Evolutionary conservation across 371 early-diverging fungal genomes (phyloP), one percentile per base, ranked within the genome.

Genomic region (Coemansia sp.): DNA sequence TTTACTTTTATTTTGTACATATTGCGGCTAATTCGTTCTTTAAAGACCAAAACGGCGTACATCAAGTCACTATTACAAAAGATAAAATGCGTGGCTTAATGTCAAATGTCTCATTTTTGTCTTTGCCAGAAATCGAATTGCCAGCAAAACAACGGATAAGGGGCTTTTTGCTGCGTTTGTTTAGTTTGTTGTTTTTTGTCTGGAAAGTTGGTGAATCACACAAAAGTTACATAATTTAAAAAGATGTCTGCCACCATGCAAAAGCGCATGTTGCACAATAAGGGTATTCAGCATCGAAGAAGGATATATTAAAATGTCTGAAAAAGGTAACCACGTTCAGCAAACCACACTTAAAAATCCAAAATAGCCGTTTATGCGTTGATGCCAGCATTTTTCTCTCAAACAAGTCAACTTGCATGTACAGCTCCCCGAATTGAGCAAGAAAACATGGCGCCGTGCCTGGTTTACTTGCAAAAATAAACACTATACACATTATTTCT

Each of bases 251-350:
- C 56, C 18, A 31, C 18, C 37, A 16, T n/a, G 34, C 56, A 37
- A 31, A 11, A 16, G 34, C 5, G 13, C 16, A 4, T 21, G 24
- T 21, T 21, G 42, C 21, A 34, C 45, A 59, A 59, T 34, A 22
- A 58, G 40, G 40, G 59, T n/a, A 26, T 42, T 13, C 42, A 22
- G 2, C 40, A n/a, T 4, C 59, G 14, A 40, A 59, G 7, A 60
- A 47, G 60, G 60, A 60, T 42, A 47, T 60, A 60, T 60, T 47
- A 60, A 60, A 60, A 31, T 34, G 27, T 14, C 56, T 34, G 31
- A 31, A 54, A 27, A 14, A 6, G 29, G 31, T 31, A 54, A 54
- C 14, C 26, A 54, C n/a, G 45, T 6, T 45, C 45, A n/a, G 45
- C 45, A 52, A 52, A 6, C 52, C 52, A 52, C 21, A 14, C 45